These are phyloP conservation scores for Hippophae gyantsensis DNA, from an alignment of 306 rosid genomes.

Conservation along the genomic window DNA sequence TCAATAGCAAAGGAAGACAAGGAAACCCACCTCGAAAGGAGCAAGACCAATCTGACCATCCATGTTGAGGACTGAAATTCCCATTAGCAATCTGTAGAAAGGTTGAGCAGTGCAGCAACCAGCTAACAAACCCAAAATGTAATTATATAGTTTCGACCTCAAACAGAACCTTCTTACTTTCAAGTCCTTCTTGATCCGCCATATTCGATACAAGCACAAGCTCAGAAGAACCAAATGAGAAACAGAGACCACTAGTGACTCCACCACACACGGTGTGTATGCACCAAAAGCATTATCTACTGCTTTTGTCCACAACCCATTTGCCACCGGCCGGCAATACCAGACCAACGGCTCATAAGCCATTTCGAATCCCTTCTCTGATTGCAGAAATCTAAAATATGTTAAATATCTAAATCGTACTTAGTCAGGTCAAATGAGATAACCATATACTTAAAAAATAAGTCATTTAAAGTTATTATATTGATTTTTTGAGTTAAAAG, in stretches of 20 bases:
- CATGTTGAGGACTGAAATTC: slow-evolving; percentile 43
- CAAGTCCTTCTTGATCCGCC: slow-evolving; percentile 41
- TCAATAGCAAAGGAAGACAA: neutral
- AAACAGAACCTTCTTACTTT: slow-evolving; percentile 44
- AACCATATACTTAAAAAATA: too few species aligned
- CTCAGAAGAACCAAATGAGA: slow-evolving; percentile 63
- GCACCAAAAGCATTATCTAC: slow-evolving; percentile 64
- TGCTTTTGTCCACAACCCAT: slow-evolving; percentile 45
- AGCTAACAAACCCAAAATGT: slow-evolving; percentile 41
- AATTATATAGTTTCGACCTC: slow-evolving; percentile 53
- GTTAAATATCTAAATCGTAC: too few species aligned
- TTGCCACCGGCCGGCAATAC: slow-evolving; percentile 62
- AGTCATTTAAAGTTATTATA: too few species aligned
- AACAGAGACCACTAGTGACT: slow-evolving; percentile 48
- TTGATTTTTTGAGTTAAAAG: too few species aligned
- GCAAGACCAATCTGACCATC: slow-evolving; percentile 37
- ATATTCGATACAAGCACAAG: slow-evolving; percentile 49
- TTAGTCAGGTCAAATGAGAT: too few species aligned
- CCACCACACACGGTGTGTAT: slow-evolving; percentile 76
- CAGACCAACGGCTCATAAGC: slow-evolving; percentile 49
- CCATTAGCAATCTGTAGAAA: slow-evolving; percentile 42
- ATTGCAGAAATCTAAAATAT: too few species aligned
- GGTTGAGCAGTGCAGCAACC: slow-evolving; percentile 55
- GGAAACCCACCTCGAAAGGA: slow-evolving; percentile 67
- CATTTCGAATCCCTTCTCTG: slow-evolving; percentile 27